Evolutionary conservation across 2,329 filamentous ascomycete species (phyloP), one percentile per base, ranked within the genome.

Genomic region (Colletotrichum sp.): DNA sequence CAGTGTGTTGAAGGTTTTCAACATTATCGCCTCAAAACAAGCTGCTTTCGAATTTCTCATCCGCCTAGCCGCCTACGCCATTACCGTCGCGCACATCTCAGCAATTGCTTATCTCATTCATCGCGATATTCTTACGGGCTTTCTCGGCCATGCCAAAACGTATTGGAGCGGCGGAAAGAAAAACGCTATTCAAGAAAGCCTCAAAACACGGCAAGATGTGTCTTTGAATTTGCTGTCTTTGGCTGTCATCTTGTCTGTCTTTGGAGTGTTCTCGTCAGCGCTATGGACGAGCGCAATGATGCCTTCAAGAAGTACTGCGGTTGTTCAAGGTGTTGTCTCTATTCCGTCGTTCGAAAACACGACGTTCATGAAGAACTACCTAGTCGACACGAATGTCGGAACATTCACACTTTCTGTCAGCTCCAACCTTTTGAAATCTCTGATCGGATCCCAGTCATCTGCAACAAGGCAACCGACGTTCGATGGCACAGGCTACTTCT

Each of bases 281-380:
- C 34, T 65, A 3, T 65, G 63, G 63, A 24, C 34, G 2, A 4
- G 63, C 15, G 63, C 36, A 16, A 65, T 65, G 3, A 65, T 16
- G 21, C 63, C 63, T 0, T 6, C 32, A 7, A 49, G 2, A 24
- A 15, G 3, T 9, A 65, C 21, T 6, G 16, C 26, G 6, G 63
- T 44, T 34, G 4, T 26, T 6, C 0, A 8, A 6, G 4, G 10
- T 24, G 3, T 0, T 1, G 6, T 65, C 3, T 10, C 9, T 2
- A 12, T 65, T 3, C 62, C 62, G 2, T 49, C 36, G 0, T 65
- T 44, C 15, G n/a, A 3, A 28, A 65, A 65, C 16, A 65, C 6
- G 63, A 65, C 34, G 3, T 49, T 28, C 6, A 28, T 65, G 0
- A 65, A 44, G 24, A 26, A 49, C 15, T 44, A 65, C 3, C 9